Conservation (phyloP, 129 eudicot genomes). For the Arctium minus region DNA sequence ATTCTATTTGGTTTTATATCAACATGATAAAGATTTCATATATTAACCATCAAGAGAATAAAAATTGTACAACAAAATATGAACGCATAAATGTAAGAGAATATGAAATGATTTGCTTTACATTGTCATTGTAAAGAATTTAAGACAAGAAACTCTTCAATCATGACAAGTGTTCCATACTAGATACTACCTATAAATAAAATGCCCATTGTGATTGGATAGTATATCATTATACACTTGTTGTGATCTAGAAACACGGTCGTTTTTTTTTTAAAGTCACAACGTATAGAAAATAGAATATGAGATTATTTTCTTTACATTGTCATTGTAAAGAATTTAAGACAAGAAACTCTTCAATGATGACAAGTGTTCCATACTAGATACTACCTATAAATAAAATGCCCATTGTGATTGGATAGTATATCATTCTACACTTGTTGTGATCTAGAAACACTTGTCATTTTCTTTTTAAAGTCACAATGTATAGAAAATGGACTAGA, state of each 20-base stretch:
- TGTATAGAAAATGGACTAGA: background rate
- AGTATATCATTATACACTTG: background rate
- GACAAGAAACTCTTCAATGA: background rate
- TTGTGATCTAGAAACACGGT: slow-evolving; percentile 14
- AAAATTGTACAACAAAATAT: background rate
- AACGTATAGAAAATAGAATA: background rate
- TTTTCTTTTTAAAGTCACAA: background rate
- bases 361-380: background rate
- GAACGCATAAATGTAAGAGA: background rate
- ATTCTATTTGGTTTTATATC: background rate
- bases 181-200: background rate
- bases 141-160: background rate
- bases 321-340: background rate
- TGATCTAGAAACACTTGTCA: background rate
- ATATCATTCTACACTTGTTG: background rate
- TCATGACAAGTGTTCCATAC: background rate
- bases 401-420: background rate
- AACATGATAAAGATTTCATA: background rate
- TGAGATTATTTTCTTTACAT: background rate
- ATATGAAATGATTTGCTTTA: background rate
- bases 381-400: no score
- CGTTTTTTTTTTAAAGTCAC: no score
- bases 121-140: background rate
- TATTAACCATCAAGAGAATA: background rate
- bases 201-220: background rate